Conservation (phyloP, 2,329 filamentous ascomycete genomes). For the Diplodia mutila region DNA sequence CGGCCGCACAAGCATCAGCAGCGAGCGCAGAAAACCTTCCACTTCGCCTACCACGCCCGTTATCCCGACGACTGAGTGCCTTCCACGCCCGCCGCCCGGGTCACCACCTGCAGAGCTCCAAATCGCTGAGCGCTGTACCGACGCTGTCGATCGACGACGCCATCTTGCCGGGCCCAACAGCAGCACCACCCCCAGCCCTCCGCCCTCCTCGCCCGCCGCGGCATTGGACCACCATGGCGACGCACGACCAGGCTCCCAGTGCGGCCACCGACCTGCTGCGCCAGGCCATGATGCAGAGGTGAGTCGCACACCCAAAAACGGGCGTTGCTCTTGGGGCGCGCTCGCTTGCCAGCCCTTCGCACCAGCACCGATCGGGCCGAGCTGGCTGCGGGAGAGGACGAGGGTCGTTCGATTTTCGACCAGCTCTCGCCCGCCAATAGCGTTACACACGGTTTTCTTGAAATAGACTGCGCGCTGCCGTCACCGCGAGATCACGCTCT, state of each 20-base stretch:
- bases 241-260: constrained; percentile 48
- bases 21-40: constrained; percentile 23
- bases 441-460: constrained; percentile 39
- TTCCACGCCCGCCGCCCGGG: constrained; percentile 29
- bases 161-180: constrained; percentile 16
- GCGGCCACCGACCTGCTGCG: constrained; percentile 60
- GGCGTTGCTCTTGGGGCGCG: constrained; percentile 3
- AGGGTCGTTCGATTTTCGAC: constrained; percentile 30
- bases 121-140: constrained; percentile 50
- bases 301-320: constrained; percentile 41
- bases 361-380: constrained; percentile 26
- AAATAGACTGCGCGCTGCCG: constrained; percentile 30
- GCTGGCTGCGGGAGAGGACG: constrained; percentile 28
- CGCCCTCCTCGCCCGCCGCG: constrained; percentile 21
- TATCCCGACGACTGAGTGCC: constrained; percentile 33
- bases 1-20: constrained; percentile 20
- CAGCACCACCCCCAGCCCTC: constrained; percentile 25
- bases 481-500: constrained; percentile 19
- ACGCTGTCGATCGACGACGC: constrained; percentile 43
- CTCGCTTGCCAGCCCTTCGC: constrained; percentile 20
- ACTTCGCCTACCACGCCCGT: constrained; percentile 29
- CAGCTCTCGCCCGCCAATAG: constrained; percentile 23
- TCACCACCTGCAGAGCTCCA: constrained; percentile 31
- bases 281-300: constrained; percentile 63
- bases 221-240: constrained; percentile 31